Conservation (phyloP, 2,329 filamentous ascomycete genomes). For the Colletotrichum viniferum region DNA sequence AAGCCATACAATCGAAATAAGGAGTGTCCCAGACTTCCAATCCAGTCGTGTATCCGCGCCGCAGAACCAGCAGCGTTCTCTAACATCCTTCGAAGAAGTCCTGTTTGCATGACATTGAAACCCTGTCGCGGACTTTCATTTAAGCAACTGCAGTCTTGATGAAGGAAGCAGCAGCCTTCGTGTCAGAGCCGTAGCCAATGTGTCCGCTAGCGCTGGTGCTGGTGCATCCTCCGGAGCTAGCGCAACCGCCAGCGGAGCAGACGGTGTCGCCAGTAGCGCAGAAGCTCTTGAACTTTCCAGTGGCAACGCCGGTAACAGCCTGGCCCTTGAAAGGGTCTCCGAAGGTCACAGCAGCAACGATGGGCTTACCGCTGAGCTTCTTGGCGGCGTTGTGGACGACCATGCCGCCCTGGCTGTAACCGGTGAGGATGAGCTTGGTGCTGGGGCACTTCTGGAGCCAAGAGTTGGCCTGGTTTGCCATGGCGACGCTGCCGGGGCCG, state of each 20-base stretch:
- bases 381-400: conserved; percentile 49
- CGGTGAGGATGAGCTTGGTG: conserved; percentile 50
- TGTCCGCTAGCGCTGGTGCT: conserved; percentile 2
- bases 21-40: not conserved
- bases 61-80: not conserved
- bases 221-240: conserved; percentile 1
- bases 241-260: conserved; percentile 8
- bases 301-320: not conserved
- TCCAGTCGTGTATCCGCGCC: not conserved
- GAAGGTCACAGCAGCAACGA: conserved; percentile 16
- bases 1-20: not conserved
- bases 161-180: not conserved
- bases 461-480: conserved; percentile 33
- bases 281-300: conserved; percentile 13
- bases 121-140: not conserved
- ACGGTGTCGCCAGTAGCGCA: not conserved
- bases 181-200: conserved; percentile 8
- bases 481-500: conserved; percentile 42
- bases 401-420: conserved; percentile 48
- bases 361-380: conserved; percentile 23
- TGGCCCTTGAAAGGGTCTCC: conserved; percentile 19
- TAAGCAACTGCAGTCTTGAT: conserved; percentile 10
- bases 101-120: not conserved
- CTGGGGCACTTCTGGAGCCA: conserved; percentile 45
- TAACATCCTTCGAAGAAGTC: not conserved